A percentile compares a stretch with the other conserved stretches of the same genome.
phyloP scores from a whole-genome alignment of 2,329 filamentous ascomycete species.

The Fusarium vanettenii region DNA sequence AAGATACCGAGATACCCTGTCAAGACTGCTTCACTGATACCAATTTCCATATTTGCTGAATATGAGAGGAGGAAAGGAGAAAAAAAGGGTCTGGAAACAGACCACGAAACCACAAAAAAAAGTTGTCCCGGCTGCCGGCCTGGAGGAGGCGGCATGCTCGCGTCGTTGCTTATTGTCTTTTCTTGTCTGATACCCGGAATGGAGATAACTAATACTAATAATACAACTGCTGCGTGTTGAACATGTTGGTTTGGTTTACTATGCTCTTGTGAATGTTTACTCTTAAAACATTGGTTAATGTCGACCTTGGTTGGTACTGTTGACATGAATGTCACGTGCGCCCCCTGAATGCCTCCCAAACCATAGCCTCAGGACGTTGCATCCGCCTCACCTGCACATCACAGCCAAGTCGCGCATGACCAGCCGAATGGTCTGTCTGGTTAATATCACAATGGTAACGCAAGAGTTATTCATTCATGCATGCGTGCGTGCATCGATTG shows the following conservation, averaged over 20 bases:
- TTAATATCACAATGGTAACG: background rate
- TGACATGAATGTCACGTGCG: background rate
- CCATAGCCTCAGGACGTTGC: too few relatives aligned
- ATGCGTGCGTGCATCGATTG: background rate
- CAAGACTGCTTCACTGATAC: slow-evolving; percentile 61
- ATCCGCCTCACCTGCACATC: background rate
- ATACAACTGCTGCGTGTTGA: slow-evolving; percentile 54
- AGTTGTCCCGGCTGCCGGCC: slow-evolving; percentile 26
- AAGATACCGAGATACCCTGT: slow-evolving; percentile 66
- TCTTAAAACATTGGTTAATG: background rate
- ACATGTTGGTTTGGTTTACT: background rate
- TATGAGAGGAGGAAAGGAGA: slow-evolving; percentile 34
- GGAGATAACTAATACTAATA: slow-evolving; percentile 59
- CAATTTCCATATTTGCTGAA: slow-evolving; percentile 50
- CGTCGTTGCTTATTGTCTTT: slow-evolving; percentile 43
- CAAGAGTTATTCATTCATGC: background rate
- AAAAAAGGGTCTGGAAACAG: slow-evolving; percentile 33
- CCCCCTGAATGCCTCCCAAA: background rate
- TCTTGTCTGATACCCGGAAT: slow-evolving; percentile 56
- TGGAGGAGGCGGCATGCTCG: slow-evolving; percentile 31
- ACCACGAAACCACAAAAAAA: slow-evolving; percentile 37
- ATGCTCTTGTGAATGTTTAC: background rate
- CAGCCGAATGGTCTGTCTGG: background rate
- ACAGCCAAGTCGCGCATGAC: background rate
- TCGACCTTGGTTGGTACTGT: background rate